These are phyloP conservation scores for Chrysoporthe cubensis DNA, from an alignment of 2,329 filamentous ascomycete genomes.

Conservation along the genomic window DNA sequence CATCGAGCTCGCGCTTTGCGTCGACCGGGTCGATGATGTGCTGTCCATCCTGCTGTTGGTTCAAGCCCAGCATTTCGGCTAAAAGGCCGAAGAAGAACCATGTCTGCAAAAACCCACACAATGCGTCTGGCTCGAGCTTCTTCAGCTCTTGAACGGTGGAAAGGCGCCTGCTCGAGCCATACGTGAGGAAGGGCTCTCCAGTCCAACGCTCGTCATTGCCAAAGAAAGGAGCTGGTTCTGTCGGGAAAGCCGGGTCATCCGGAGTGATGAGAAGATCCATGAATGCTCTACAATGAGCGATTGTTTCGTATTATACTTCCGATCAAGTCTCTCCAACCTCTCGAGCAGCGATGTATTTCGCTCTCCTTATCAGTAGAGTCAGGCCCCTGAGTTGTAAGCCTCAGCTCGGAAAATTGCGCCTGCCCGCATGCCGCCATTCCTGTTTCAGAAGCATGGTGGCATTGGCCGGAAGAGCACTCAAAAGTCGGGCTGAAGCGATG, in stretches of 20 bases:
- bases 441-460: not conserved
- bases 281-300: not conserved
- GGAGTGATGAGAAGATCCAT: constrained; percentile 34
- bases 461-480: not conserved
- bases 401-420: not conserved
- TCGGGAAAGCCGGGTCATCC: constrained; percentile 27
- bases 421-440: not conserved
- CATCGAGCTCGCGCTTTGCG: not conserved
- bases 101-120: constrained; percentile 37
- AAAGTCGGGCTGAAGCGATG: not conserved
- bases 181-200: constrained; percentile 34
- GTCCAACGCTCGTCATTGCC: constrained; percentile 34
- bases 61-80: constrained; percentile 37
- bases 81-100: constrained; percentile 41
- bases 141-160: constrained; percentile 28
- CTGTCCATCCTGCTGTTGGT: constrained; percentile 30
- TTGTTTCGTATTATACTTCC: not conserved
- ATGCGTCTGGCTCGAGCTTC: constrained; percentile 31
- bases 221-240: constrained; percentile 8
- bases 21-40: constrained; percentile 11
- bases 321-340: not conserved
- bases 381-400: not conserved
- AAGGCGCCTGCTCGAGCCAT: constrained; percentile 31
- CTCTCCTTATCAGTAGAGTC: not conserved
- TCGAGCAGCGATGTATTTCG: not conserved